Conservation (phyloP, 2,329 filamentous ascomycete species). For the Fusarium floridanum region DNA sequence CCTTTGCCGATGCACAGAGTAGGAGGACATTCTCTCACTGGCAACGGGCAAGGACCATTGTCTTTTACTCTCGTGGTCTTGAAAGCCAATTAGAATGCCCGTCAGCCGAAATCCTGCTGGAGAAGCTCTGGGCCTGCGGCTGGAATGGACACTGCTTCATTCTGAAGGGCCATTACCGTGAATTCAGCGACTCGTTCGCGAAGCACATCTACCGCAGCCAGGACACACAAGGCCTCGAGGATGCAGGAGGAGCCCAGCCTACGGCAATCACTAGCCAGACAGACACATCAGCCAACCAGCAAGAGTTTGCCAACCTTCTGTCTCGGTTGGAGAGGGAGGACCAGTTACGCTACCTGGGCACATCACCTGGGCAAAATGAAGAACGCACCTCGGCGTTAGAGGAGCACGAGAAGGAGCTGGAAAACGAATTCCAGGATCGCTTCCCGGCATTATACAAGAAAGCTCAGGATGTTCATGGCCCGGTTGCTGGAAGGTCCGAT, state of each 20-base stretch:
- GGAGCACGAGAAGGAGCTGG: slow-evolving; percentile 62
- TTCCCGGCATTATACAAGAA: slow-evolving; percentile 63
- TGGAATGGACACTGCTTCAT: slow-evolving; percentile 67
- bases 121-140: slow-evolving; percentile 60
- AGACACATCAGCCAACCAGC: slow-evolving; percentile 49
- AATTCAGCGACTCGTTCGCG: slow-evolving; percentile 66
- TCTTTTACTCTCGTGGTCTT: slow-evolving; percentile 66
- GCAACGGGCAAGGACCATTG: slow-evolving; percentile 60
- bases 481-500: slow-evolving; percentile 47
- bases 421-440: slow-evolving; percentile 61
- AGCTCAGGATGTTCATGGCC: slow-evolving; percentile 53
- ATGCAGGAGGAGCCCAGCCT: slow-evolving; percentile 52
- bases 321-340: slow-evolving; percentile 59
- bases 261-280: slow-evolving; percentile 24
- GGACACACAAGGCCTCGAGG: slow-evolving; percentile 56
- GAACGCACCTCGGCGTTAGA: slow-evolving; percentile 58
- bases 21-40: slow-evolving; percentile 61
- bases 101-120: slow-evolving; percentile 58
- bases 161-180: slow-evolving; percentile 67
- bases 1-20: slow-evolving; percentile 63
- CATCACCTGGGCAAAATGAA: slow-evolving; percentile 53
- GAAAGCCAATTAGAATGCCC: slow-evolving; percentile 66
- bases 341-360: slow-evolving; percentile 52
- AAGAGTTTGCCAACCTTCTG: slow-evolving; percentile 61
- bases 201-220: slow-evolving; percentile 61